Evolutionary conservation across 2,329 filamentous ascomycete genomes (phyloP).

Genomic region (Didymosphaeria variabile): DNA sequence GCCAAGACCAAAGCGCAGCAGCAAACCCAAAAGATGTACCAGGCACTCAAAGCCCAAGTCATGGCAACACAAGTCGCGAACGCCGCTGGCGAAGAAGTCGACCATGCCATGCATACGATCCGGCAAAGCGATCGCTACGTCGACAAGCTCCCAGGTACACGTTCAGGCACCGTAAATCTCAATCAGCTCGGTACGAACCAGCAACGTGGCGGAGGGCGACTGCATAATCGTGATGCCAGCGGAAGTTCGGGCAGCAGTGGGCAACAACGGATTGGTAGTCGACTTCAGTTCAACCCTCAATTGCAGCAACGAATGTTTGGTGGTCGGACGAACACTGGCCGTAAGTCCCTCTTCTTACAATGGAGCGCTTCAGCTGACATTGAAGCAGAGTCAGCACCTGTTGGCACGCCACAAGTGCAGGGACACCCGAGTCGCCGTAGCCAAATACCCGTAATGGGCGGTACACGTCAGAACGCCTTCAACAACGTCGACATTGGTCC

Average conservation of each 20-base stretch:
- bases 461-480: constrained; percentile 34
- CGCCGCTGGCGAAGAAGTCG: constrained; percentile 61
- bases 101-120: constrained; percentile 38
- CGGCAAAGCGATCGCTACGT: constrained; percentile 39
- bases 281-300: constrained; percentile 31
- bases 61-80: constrained; percentile 63
- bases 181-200: constrained; percentile 28
- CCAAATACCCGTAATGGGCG: constrained; percentile 40
- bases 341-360: constrained; percentile 21
- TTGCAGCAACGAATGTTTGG: constrained; percentile 29
- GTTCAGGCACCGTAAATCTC: constrained; percentile 34
- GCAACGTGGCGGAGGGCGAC: constrained; percentile 22
- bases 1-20: constrained; percentile 76
- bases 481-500: constrained; percentile 27
- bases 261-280: constrained; percentile 30
- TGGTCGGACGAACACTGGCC: constrained; percentile 25
- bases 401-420: constrained; percentile 40
- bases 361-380: not conserved
- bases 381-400: constrained; percentile 32
- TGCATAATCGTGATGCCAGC: constrained; percentile 33
- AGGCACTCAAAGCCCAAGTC: constrained; percentile 64
- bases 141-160: constrained; percentile 40
- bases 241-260: constrained; percentile 38
- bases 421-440: constrained; percentile 39
- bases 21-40: constrained; percentile 71